Evolutionary conservation across 2,329 filamentous ascomycete species (phyloP), one percentile per base, ranked within the genome.

Genomic region (Colletotrichum agaves): DNA sequence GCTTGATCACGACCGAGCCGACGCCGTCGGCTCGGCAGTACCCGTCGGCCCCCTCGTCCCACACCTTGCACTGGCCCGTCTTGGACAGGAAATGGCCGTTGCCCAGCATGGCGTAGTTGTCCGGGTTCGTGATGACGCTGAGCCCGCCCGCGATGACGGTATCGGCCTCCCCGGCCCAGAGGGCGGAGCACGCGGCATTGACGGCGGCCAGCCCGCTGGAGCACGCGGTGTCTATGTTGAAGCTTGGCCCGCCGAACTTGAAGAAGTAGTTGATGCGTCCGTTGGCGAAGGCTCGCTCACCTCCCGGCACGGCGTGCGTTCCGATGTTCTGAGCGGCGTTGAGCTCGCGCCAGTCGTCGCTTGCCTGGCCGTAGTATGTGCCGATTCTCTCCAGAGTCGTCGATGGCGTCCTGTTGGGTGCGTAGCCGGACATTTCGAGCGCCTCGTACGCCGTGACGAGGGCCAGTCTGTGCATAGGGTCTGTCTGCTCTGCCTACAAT

Each of bases 291-390:
- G 79, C 80, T 4, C 81, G 77, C 37, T 80, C 78, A 41, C 78
- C 79, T 5, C 82, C 82, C 0, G 83, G 81, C 67, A 85, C 82
- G 63, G 76, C 84, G 71, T 84, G 84, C 0, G 82, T 84, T 79
- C 92, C 90, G 35, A 93, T 87, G 71, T 92, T 87, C 77, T 93
- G 89, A 0, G 86, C 87, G 31, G 87, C 88, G 74, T 93, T 93
- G 67, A 92, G 66, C 73, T 93, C 91, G 78, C 90, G 87, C 86
- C 90, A 94, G 74, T 94, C 91, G 69, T 94, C 90, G 56, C 89
- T 91, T 0, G 91, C 91, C 74, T 91, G 89, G 55, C 91, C 91
- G 73, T 92, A 93, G 75, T 91, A 93, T 0, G 90, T 91, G 37
- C 91, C 91, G 55, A 93, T 88, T 75, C 86, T 81, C 63, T 86